Percentiles rank a stretch among this genome's conserved stretches.
Conservation (phyloP, 306 rosid species). For the Inga laurina region DNA sequence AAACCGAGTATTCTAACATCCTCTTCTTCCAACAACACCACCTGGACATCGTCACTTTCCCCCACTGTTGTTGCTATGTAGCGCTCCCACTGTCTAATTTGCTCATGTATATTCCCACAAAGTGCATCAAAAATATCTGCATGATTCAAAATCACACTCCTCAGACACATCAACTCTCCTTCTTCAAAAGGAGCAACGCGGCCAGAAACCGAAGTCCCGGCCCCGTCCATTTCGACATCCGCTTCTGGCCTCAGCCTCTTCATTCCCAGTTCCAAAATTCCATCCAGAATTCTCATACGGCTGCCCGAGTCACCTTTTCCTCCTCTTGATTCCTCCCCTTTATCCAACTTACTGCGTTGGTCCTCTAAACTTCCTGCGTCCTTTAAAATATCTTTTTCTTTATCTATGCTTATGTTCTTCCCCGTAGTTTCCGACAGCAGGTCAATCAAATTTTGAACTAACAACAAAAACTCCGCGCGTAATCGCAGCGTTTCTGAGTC, state of each 20-base stretch:
- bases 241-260: conserved; percentile 59
- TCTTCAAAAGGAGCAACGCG: conserved; percentile 49
- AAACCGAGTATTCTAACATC: conserved; percentile 55
- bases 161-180: conserved; percentile 59
- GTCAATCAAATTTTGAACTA: conserved; percentile 80
- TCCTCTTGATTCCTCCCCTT: conserved; percentile 37
- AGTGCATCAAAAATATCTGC: conserved; percentile 72
- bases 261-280: conserved; percentile 71
- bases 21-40: conserved; percentile 44
- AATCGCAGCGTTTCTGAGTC: conserved; percentile 71
- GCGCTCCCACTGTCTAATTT: conserved; percentile 58
- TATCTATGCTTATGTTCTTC: conserved; percentile 38
- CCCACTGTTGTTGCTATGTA: conserved; percentile 46
- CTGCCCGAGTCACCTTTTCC: conserved; percentile 34
- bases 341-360: conserved; percentile 28
- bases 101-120: conserved; percentile 67
- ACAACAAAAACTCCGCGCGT: conserved; percentile 75
- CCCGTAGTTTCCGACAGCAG: conserved; percentile 41
- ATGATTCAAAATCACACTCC: conserved; percentile 56
- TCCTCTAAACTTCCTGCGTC: conserved; percentile 38
- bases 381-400: conserved; percentile 30
- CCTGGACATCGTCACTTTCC: conserved; percentile 38
- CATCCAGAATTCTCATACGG: conserved; percentile 59
- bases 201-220: conserved; percentile 24
- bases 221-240: conserved; percentile 32